These are phyloP conservation scores for Hyphopichia khmerensis DNA, from an alignment of 1,139 yeast species.

Conservation along the genomic window DNA sequence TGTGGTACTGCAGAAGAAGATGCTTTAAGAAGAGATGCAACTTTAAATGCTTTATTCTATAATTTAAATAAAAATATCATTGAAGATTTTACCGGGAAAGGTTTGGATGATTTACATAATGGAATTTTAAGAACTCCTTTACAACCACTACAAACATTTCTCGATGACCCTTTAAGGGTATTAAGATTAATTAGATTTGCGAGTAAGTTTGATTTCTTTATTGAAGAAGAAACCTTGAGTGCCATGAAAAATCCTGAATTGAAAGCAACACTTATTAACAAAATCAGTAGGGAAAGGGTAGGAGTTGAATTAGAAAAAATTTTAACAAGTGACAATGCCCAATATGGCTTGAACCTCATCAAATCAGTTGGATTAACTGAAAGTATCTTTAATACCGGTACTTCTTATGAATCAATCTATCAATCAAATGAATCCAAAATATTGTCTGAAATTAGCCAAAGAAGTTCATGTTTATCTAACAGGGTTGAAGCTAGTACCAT, in stretches of 20 bases:
- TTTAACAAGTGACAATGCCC: conserved; percentile 60
- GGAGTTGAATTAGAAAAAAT: conserved; percentile 85
- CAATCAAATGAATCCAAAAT: conserved; percentile 14
- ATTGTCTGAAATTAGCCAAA: background rate
- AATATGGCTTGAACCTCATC: conserved; percentile 62
- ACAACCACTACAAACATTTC: conserved; percentile 77
- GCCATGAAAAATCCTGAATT: conserved; percentile 69
- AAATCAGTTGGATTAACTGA: conserved; percentile 53
- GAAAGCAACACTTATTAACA: conserved; percentile 57
- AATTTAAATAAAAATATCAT: conserved; percentile 65
- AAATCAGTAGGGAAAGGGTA: conserved; percentile 87
- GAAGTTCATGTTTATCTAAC: background rate
- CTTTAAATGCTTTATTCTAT: conserved; percentile 86
- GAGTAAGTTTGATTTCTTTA: conserved; percentile 65
- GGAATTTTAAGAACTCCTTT: conserved; percentile 88
- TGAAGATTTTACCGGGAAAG: conserved; percentile 82
- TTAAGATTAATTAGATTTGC: conserved; percentile 84
- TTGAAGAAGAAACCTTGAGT: conserved; percentile 56
- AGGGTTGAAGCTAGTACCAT: conserved; percentile 15
- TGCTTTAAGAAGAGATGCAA: conserved; percentile 91
- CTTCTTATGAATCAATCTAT: conserved; percentile 19
- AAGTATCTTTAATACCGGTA: conserved; percentile 55
- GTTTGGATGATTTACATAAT: conserved; percentile 63
- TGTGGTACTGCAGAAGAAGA: conserved; percentile 93
- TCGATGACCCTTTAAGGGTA: conserved; percentile 92